phyloP scores from a whole-genome alignment of 495 filamentous ascomycete genomes.

The Aspergillus homomorphus region DNA sequence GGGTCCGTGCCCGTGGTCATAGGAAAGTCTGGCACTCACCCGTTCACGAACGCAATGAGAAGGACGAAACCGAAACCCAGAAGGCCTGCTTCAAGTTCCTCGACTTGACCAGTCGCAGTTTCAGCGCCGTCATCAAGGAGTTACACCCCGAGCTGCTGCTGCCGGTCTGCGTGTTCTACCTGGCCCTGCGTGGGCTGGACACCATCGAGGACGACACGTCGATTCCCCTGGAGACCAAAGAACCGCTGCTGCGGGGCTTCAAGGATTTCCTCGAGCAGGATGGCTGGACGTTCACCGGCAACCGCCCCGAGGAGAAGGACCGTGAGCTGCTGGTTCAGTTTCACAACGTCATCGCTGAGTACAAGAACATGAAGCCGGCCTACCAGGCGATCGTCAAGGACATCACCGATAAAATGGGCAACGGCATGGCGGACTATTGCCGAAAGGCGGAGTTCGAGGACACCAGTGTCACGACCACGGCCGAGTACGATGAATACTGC shows the following conservation, averaged over 20 bases:
- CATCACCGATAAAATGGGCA: conserved; percentile 92
- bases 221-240: conserved; percentile 73
- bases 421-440: conserved; percentile 96
- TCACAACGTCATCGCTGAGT: conserved; percentile 78
- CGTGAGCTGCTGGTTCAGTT: conserved; percentile 89
- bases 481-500: conserved; percentile 94
- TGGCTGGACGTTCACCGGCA: conserved; percentile 86
- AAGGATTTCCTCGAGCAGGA: conserved; percentile 71
- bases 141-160: conserved; percentile 90
- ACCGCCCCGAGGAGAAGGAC: conserved; percentile 91
- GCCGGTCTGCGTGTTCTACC: conserved; percentile 89
- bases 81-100: conserved; percentile 82
- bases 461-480: conserved; percentile 75
- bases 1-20: conserved; percentile 12
- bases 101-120: conserved; percentile 86
- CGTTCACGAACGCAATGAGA: conserved; percentile 75
- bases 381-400: conserved; percentile 90
- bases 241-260: conserved; percentile 81
- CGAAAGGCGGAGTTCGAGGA: conserved; percentile 74
- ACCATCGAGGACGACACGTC: conserved; percentile 99
- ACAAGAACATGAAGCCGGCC: conserved; percentile 79
- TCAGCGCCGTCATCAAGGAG: conserved; percentile 90
- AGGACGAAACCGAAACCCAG: conserved; percentile 70
- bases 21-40: conserved; percentile 98
- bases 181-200: conserved; percentile 84